Conservation (phyloP, 2,329 filamentous ascomycete genomes). For the Curvularia verruculosa region DNA sequence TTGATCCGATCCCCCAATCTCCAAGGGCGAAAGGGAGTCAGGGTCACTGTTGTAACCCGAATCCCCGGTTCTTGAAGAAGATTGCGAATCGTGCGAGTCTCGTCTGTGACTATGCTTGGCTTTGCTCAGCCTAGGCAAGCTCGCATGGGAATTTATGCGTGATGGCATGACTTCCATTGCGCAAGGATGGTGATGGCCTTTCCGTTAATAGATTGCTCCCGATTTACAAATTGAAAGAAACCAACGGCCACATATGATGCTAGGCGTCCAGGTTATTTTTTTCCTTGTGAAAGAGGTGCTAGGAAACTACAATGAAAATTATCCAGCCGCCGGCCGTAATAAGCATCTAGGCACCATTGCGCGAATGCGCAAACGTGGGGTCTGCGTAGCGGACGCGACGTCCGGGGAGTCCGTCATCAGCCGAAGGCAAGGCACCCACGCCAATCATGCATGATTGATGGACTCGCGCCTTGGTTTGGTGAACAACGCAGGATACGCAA, state of each 20-base stretch:
- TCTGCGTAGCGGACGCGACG: constrained; percentile 15
- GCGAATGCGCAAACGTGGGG: constrained; percentile 28
- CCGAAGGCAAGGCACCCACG: constrained; percentile 14
- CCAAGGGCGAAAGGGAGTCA: constrained; percentile 37
- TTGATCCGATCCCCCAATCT: constrained; percentile 22
- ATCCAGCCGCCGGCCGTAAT: constrained; percentile 16
- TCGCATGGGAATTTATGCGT: constrained; percentile 9
- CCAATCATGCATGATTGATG: constrained; percentile 10
- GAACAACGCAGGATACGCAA: neutral
- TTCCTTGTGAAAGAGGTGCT: neutral
- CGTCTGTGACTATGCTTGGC: constrained; percentile 26
- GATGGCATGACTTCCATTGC: constrained; percentile 22
- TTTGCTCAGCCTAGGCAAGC: constrained; percentile 28
- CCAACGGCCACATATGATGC: neutral
- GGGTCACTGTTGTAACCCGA: constrained; percentile 43
- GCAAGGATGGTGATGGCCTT: constrained; percentile 7
- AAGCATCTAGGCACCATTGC: constrained; percentile 20
- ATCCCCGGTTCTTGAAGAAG: constrained; percentile 35
- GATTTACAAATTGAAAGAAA: constrained; percentile 5
- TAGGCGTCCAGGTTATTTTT: too few species aligned
- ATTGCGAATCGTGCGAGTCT: constrained; percentile 38
- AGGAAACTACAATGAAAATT: constrained; percentile 8
- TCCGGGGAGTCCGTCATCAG: constrained; percentile 16
- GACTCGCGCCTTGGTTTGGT: constrained; percentile 6
- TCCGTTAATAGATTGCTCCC: constrained; percentile 1